Evolutionary conservation across 495 filamentous ascomycete species (phyloP).

Genomic region (Podospora pseudocomata): DNA sequence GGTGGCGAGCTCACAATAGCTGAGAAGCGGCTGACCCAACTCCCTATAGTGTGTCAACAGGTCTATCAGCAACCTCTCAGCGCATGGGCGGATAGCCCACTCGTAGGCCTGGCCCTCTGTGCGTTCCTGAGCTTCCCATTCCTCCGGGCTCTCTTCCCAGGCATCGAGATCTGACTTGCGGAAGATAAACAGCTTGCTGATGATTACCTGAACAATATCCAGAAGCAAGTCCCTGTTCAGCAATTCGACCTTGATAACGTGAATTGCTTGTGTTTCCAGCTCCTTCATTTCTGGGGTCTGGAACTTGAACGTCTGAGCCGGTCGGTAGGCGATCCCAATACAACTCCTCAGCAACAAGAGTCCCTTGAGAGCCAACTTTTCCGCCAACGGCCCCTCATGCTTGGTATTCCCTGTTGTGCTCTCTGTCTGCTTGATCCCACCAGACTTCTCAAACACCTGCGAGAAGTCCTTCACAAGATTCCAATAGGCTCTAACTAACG

Average conservation of each 20-base stretch:
- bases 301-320: slow-evolving; percentile 76
- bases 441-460: slow-evolving; percentile 57
- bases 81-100: slow-evolving; percentile 82
- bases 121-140: slow-evolving; percentile 85
- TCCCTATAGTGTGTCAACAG: slow-evolving; percentile 82
- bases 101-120: slow-evolving; percentile 76
- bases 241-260: slow-evolving; percentile 63
- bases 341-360: slow-evolving; percentile 81
- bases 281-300: slow-evolving; percentile 64
- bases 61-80: slow-evolving; percentile 91
- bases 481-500: slow-evolving; percentile 80
- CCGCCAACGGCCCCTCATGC: slow-evolving; percentile 58
- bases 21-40: slow-evolving; percentile 67
- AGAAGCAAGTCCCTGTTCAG: slow-evolving; percentile 70
- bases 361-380: slow-evolving; percentile 75
- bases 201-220: slow-evolving; percentile 74
- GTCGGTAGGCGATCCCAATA: slow-evolving; percentile 75
- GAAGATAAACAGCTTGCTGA: slow-evolving; percentile 86
- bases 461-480: slow-evolving; percentile 69
- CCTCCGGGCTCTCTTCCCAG: slow-evolving; percentile 89
- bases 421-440: slow-evolving; percentile 45
- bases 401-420: slow-evolving; percentile 48
- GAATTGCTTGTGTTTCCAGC: slow-evolving; percentile 61
- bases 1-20: slow-evolving; percentile 71
- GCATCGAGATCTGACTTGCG: slow-evolving; percentile 77